A percentile compares a stretch with the other conserved stretches of the same genome.
phyloP scores from a whole-genome alignment of 208 protist genomes.

The Leishmania major region DNA sequence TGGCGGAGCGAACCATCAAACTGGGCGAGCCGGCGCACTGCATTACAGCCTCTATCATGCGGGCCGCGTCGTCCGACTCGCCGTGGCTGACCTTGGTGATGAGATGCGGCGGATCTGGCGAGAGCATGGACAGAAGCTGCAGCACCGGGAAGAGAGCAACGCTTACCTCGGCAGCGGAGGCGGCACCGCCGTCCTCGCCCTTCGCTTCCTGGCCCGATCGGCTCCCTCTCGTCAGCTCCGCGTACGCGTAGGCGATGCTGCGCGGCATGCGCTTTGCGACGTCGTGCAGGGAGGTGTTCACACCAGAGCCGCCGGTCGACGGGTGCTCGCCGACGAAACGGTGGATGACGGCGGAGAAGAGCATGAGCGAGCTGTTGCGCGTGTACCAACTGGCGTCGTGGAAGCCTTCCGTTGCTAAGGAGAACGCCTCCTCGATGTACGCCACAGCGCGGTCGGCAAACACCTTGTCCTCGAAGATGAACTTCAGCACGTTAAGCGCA shows the following conservation, averaged over 20 bases:
- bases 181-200: not conserved
- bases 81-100: slow-evolving; percentile 23
- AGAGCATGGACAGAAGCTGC: slow-evolving; percentile 91
- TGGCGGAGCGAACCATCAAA: slow-evolving; percentile 83
- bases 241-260: slow-evolving; percentile 63
- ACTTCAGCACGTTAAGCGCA: slow-evolving; percentile 92
- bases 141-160: slow-evolving; percentile 87
- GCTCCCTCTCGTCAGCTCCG: slow-evolving; percentile 36
- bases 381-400: slow-evolving; percentile 84
- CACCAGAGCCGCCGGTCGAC: slow-evolving; percentile 68
- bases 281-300: slow-evolving; percentile 85
- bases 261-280: slow-evolving; percentile 70
- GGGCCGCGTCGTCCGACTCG: slow-evolving; percentile 31
- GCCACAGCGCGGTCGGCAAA: slow-evolving; percentile 68
- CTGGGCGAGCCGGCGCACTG: slow-evolving; percentile 56
- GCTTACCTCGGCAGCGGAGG: slow-evolving; percentile 19
- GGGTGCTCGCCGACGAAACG: slow-evolving; percentile 91
- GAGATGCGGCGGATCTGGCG: slow-evolving; percentile 67
- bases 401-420: slow-evolving; percentile 79
- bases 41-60: slow-evolving; percentile 61
- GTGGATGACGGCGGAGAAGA: slow-evolving; percentile 89
- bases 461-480: slow-evolving; percentile 89
- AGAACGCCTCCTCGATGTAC: slow-evolving; percentile 83
- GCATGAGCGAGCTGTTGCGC: slow-evolving; percentile 92
- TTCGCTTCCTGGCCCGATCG: slow-evolving; percentile 8